Base-by-base conservation (phyloP, 2,329 filamentous ascomycete species). In the Monosporascus cannonballus region DNA sequence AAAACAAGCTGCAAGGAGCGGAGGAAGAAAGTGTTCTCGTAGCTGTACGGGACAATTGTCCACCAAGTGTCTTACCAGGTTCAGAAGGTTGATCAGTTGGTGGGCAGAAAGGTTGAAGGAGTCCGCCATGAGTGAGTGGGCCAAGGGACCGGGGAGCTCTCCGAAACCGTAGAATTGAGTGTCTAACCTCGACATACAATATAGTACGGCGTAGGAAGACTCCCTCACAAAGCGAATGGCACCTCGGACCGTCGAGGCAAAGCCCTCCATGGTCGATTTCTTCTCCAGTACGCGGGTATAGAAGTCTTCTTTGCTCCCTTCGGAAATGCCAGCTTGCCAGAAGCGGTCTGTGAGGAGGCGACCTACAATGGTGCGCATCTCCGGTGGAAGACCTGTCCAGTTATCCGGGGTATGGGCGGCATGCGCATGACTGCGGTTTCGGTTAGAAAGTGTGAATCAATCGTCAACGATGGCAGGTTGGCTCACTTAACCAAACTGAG, bases 271-370 rank as follows among this genome's bases (percentile, higher is more conserved):
- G 0, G 91, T 96, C 41, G 81, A 82, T 70, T 91, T 96, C 52
- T 94, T 96, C 34, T 90, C 88, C 52, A 90, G 84, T 2, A 99
- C 93, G 41, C 90, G 84, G 34, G 90, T 89, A 69, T 96, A 97
- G 67, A 99, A 99, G 54, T 97, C 93, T 57, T 97, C 94, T 67
- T 94, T 91, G 62, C 90, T 97, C 25, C 96, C 94, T 56, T 87
- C 89, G 0, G 94, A 97, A 49, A 99, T 99, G 9, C 94, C 94
- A 6, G 92, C 90, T 75, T 99, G 94, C 94, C 94, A 99, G 69
- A 99, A 99, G 24, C 94, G 82, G 70, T 99, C 94, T 15, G 91
- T 96, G 22, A 99, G 74, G 20, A 97, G 90, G 22, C 89, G 83
- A 44, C 84, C 81, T 39, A 97, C 88, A 50, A 96, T 83, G 5